Base-by-base conservation (phyloP, 768 basidiomycete genomes). In the Naganishia antarctica region DNA sequence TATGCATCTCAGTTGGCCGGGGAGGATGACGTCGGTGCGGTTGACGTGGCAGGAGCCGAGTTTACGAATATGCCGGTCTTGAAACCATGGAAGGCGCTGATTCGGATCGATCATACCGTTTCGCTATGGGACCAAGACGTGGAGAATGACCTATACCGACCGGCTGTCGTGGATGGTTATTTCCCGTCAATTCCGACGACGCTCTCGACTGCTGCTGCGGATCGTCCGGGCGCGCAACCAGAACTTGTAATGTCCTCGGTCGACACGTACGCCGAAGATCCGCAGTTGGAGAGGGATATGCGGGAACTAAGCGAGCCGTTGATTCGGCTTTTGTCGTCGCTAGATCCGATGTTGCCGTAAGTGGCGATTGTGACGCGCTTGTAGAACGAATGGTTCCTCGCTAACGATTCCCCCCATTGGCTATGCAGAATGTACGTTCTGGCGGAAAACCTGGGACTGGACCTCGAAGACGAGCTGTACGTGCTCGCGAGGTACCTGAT, bases 401-500 rank as follows among this genome's bases (percentile, higher is more conserved):
- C n/a, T n/a, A n/a, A n/a, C n/a, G n/a, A n/a, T n/a, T n/a, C n/a
- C 26, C 5, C 13, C 11, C 18, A 8, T 57, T 32, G 29, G 21
- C 40, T 7, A 16, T 8, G 8, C 63, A 78, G 77, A 7, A 61
- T 78, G 32, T 69, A 65, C 21, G 75, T 76, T 15, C 73, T 79
- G 16, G 76, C 76, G 15, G 71, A 72, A 59, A 31, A 69, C 4
- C 67, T 76, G 0, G 70, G 71, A 0, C 73, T 70, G 47, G 73
- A 76, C 50, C 68, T 79, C 18, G 72, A 76, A n/a, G 70, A 66
- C 0, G 90, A 94, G 70, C 82, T 94, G 0, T 89, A 88, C 71
- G 89, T 91, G 0, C 85, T 89, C n/a, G 93, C 94, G 9, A 84
- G 90, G 18, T 91, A 91, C 84, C 81, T 99, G 31, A 88, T 97